A percentile compares a stretch with the other conserved stretches of the same genome.
Evolutionary conservation across 495 filamentous ascomycete genomes (phyloP).

Genomic region (Thozetella sp.): DNA sequence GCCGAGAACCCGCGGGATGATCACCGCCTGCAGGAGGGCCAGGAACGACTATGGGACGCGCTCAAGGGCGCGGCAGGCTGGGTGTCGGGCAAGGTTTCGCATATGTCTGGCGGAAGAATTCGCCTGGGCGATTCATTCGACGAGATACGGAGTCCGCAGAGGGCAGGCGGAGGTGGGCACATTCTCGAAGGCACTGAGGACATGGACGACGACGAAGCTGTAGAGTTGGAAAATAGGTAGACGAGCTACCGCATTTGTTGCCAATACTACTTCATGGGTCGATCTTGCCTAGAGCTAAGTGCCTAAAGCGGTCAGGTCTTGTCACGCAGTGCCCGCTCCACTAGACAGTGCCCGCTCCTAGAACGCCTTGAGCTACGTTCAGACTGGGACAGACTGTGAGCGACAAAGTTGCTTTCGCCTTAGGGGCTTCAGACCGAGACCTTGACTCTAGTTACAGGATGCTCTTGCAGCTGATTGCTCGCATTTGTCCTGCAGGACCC

Average conservation of each 20-base stretch:
- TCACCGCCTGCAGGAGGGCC: conserved; percentile 35
- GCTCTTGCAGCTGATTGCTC: too few species aligned
- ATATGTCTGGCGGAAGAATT: conserved; percentile 49
- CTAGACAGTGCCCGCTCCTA: too few species aligned
- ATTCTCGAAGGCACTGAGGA: conserved; percentile 73
- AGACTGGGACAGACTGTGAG: too few species aligned
- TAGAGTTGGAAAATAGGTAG: conserved; percentile 59
- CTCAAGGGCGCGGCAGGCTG: conserved; percentile 60
- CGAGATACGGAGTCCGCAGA: conserved; percentile 13
- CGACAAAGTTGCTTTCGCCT: too few species aligned
- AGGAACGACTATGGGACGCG: conserved; percentile 71
- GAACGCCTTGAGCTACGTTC: too few species aligned
- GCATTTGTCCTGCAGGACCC: too few species aligned
- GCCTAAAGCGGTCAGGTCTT: too few species aligned
- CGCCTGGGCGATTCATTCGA: conserved; percentile 35
- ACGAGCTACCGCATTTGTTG: not conserved
- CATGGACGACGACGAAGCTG: conserved; percentile 49
- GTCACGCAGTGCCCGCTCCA: too few species aligned
- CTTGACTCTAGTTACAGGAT: too few species aligned
- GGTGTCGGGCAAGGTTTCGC: conserved; percentile 52
- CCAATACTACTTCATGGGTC: not conserved
- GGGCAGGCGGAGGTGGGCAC: conserved; percentile 22
- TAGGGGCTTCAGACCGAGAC: too few species aligned
- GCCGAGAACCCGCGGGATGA: conserved; percentile 72
- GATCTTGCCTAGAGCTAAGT: too few species aligned